Evolutionary conservation across 225 moss, liverwort and hornwort species (phyloP).

Genomic region (Sphagnum tenellum): DNA sequence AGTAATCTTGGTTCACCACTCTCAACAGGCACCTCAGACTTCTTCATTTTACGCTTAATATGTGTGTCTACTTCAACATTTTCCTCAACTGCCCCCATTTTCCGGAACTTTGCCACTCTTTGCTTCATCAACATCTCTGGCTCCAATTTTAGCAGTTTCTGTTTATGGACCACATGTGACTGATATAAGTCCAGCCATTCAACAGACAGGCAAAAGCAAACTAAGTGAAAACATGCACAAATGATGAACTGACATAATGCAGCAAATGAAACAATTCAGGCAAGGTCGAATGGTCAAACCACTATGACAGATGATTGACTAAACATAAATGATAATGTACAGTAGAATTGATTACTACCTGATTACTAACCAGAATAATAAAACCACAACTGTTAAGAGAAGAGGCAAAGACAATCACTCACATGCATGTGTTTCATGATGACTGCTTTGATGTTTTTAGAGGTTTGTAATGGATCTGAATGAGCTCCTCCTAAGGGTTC

Average conservation of each 20-base stretch:
- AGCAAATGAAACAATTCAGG: too few relatives aligned
- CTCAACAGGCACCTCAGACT: slow-evolving; percentile 50
- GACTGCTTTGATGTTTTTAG: slow-evolving; percentile 67
- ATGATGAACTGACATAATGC: too few relatives aligned
- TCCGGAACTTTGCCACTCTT: slow-evolving; percentile 74
- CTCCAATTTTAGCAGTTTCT: slow-evolving; percentile 75
- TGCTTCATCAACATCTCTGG: slow-evolving; percentile 58
- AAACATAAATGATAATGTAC: too few relatives aligned
- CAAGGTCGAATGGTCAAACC: too few relatives aligned
- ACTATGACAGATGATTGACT: too few relatives aligned
- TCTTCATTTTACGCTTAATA: slow-evolving; percentile 96
- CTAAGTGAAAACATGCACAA: too few relatives aligned
- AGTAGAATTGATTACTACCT: too few relatives aligned
- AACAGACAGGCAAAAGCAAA: too few relatives aligned
- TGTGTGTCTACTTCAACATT: slow-evolving; percentile 71
- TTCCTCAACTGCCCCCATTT: slow-evolving; percentile 85
- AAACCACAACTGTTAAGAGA: too few relatives aligned
- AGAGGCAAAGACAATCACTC: slow-evolving; percentile 7
- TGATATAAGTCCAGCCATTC: too few relatives aligned
- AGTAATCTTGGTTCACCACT: slow-evolving; percentile 52
- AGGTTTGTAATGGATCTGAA: slow-evolving; percentile 77
- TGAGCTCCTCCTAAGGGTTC: slow-evolving; percentile 96
- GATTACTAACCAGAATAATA: too few relatives aligned
- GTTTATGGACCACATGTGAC: background rate
- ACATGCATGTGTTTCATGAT: slow-evolving; percentile 85